These are phyloP conservation scores for Paramecium bursaria DNA, from an alignment of 73 alveolate species.

Conservation along the genomic window DNA sequence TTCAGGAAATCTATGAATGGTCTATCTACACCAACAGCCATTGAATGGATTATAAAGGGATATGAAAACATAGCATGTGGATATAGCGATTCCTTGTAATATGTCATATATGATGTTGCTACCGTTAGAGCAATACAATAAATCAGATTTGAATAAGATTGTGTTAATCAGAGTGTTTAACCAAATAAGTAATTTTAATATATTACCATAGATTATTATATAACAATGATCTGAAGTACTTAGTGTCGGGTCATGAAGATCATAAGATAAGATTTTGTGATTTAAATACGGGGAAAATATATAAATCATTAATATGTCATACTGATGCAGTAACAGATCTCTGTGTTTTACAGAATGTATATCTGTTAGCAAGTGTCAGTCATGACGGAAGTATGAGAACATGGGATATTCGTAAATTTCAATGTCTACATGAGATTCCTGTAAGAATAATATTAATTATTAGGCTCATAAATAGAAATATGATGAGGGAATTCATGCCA, in stretches of 20 bases:
- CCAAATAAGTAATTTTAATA: slow-evolving; percentile 19
- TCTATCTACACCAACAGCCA: slow-evolving; percentile 61
- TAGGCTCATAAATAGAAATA: slow-evolving; percentile 68
- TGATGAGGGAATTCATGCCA: slow-evolving; percentile 61
- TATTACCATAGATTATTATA: neutral
- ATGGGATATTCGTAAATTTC: slow-evolving; percentile 78
- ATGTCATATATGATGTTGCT: slow-evolving; percentile 47
- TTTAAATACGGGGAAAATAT: slow-evolving; percentile 66
- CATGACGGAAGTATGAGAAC: slow-evolving; percentile 81
- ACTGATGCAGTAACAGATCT: slow-evolving; percentile 78
- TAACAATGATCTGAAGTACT: slow-evolving; percentile 58
- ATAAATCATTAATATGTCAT: slow-evolving; percentile 67
- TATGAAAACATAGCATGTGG: slow-evolving; percentile 60
- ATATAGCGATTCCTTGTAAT: slow-evolving; percentile 46
- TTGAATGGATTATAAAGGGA: slow-evolving; percentile 60
- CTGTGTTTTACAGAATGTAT: slow-evolving; percentile 69
- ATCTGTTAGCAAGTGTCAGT: slow-evolving; percentile 69
- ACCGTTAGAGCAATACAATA: slow-evolving; percentile 46
- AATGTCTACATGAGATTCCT: slow-evolving; percentile 72
- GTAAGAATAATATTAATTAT: neutral
- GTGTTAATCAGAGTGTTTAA: slow-evolving; percentile 40
- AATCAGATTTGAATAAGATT: slow-evolving; percentile 57
- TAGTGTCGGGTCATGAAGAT: slow-evolving; percentile 79
- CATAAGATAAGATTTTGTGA: slow-evolving; percentile 71
- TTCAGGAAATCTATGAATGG: slow-evolving; percentile 64